Conservation (phyloP, 163 green algal genomes). For the Scenedesmus sp. region DNA sequence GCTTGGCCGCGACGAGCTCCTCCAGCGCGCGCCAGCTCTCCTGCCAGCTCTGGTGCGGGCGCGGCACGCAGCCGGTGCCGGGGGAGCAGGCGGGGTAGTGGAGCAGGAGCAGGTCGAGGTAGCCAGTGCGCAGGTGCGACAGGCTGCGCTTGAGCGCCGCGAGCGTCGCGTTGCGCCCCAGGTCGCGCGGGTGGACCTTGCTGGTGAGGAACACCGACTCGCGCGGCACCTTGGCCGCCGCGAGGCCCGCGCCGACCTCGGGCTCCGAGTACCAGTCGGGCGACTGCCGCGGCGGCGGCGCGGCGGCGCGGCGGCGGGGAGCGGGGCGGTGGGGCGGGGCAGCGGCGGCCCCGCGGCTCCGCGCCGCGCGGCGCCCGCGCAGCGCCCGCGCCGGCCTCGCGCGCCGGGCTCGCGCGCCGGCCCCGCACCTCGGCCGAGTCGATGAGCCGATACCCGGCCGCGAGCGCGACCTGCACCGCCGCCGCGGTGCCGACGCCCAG, state of each 20-base stretch:
- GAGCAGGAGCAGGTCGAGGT: slow-evolving; percentile 45
- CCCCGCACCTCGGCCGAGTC: slow-evolving; percentile 82
- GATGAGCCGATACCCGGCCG: slow-evolving; percentile 72
- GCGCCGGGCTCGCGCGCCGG: too few relatives aligned
- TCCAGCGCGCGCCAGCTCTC: slow-evolving; percentile 83
- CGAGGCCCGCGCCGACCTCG: slow-evolving; percentile 67
- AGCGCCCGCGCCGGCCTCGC: too few relatives aligned
- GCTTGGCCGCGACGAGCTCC: slow-evolving; percentile 41
- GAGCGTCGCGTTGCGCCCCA: slow-evolving; percentile 70
- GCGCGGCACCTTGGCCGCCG: slow-evolving; percentile 47
- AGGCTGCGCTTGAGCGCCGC: slow-evolving; percentile 15
- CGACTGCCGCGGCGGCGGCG: slow-evolving; percentile 54
- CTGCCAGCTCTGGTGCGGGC: slow-evolving; percentile 39
- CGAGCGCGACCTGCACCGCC: slow-evolving; percentile 69
- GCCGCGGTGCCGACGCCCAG: slow-evolving; percentile 62
- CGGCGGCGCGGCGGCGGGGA: too few relatives aligned
- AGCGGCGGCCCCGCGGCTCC: too few relatives aligned
- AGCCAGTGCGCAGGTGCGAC: slow-evolving; percentile 4
- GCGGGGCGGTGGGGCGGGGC: too few relatives aligned
- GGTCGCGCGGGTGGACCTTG: slow-evolving; percentile 85
- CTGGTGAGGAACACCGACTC: slow-evolving; percentile 78
- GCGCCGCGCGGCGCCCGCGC: too few relatives aligned
- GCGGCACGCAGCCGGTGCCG: slow-evolving; percentile 15
- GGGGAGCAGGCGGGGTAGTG: slow-evolving; percentile 43
- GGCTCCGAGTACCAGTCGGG: slow-evolving; percentile 89